Base-by-base conservation (phyloP, 768 basidiomycete species). In the Tricholomella constricta region DNA sequence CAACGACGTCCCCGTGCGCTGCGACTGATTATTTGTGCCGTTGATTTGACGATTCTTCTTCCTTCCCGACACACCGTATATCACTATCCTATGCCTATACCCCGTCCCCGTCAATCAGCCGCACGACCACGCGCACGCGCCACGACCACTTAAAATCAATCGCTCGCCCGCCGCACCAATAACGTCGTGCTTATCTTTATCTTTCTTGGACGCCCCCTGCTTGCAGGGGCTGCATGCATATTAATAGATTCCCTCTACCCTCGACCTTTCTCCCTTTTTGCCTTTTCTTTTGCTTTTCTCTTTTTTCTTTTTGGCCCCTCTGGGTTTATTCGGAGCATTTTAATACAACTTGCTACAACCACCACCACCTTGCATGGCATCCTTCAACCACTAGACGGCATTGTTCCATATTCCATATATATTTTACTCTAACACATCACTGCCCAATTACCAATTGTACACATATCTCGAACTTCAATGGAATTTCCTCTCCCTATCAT, bases 1-100 rank as follows among this genome's bases (percentile, higher is more conserved):
- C 80, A 80, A 77, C 57, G 83, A 84, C 40, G 49, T 20, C 11
- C 60, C 60, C 8, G 40, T 37, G 47, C 52, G 63, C 50, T 83
- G 82, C 58, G 80, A 82, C 63, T 84, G 66, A 76, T 32, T 32
- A 14, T 55, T 14, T 22, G 23, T 20, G 15, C n/a, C 12, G 15
- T 23, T 11, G 32, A 48, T 2, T 25, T 36, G n/a, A n/a, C n/a
- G n/a, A n/a, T n/a, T n/a, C n/a, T n/a, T n/a, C n/a, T 12, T n/a
- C 8, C 15, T 23, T 20, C 29, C 42, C 23, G 9, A 38, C 48
- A 11, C 32, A n/a, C 25, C 42, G 42, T 14, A 45, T 29, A 31
- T 17, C 23, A 15, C 26, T 54, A 45, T 12, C 22, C 52, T 45
- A 58, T 17, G 34, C 27, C 45, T 35, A 51, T 43, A 50, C 41